phyloP scores from a whole-genome alignment of 108 stramenopile species.

The Mayamaea pseudoterrestris region DNA sequence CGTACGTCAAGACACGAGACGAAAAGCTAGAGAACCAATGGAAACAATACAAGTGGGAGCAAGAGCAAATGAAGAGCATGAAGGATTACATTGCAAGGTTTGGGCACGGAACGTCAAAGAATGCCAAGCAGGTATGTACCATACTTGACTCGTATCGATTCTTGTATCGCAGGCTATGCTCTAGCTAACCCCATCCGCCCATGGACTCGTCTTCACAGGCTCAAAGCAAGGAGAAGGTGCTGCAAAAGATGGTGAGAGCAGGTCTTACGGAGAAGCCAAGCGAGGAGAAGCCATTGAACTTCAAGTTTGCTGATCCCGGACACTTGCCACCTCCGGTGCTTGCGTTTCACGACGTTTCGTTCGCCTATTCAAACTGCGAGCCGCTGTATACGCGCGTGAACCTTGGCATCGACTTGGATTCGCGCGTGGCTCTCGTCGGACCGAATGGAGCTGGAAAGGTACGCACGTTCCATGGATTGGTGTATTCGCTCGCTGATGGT shows the following conservation, averaged over 20 bases:
- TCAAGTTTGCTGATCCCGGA: constrained; percentile 92
- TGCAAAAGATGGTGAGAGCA: constrained; percentile 91
- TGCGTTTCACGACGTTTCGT: constrained; percentile 87
- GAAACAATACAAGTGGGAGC: constrained; percentile 98
- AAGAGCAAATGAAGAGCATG: constrained; percentile 94
- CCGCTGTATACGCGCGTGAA: constrained; percentile 86
- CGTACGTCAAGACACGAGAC: constrained; percentile 87
- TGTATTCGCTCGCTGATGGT: not conserved
- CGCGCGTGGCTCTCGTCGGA: constrained; percentile 89
- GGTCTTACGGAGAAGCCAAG: constrained; percentile 95
- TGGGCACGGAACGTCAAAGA: constrained; percentile 96
- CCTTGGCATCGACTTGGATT: constrained; percentile 97
- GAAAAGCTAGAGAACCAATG: constrained; percentile 90
- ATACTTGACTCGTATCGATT: constrained; percentile 29
- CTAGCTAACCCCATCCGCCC: too few species aligned
- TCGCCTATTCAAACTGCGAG: constrained; percentile 94
- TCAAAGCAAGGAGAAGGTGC: constrained; percentile 79
- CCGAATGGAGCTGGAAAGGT: constrained; percentile 88
- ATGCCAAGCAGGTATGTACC: constrained; percentile 98
- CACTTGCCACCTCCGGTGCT: constrained; percentile 96
- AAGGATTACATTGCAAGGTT: constrained; percentile 98
- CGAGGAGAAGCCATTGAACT: constrained; percentile 88
- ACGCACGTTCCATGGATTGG: not conserved
- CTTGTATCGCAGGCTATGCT: constrained; percentile 72
- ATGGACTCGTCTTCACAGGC: too few species aligned